These are phyloP conservation scores for Beauveria australis DNA, from an alignment of 2,329 filamentous ascomycete genomes.

Conservation along the genomic window DNA sequence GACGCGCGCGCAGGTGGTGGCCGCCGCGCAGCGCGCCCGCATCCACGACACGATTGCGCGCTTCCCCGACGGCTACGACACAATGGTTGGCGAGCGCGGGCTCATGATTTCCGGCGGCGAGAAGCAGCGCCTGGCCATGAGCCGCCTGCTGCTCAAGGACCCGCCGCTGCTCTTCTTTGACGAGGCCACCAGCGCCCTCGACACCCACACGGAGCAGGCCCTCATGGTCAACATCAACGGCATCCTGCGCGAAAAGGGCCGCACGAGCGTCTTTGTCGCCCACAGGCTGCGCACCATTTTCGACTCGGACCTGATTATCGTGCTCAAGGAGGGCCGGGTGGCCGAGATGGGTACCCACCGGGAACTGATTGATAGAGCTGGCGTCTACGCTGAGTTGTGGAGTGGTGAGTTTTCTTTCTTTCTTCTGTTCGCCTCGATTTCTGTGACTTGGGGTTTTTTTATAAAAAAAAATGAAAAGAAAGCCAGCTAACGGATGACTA, in stretches of 20 bases:
- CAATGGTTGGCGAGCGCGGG: conserved; percentile 85
- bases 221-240: conserved; percentile 88
- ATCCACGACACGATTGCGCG: conserved; percentile 74
- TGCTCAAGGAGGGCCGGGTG: conserved; percentile 75
- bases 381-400: conserved; percentile 86
- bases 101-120: conserved; percentile 97
- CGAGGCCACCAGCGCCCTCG: conserved; percentile 84
- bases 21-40: conserved; percentile 71
- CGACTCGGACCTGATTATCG: conserved; percentile 88
- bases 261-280: conserved; percentile 92
- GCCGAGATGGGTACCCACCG: conserved; percentile 84
- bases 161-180: conserved; percentile 90
- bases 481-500: conserved; percentile 14
- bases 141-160: conserved; percentile 77
- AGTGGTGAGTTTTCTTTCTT: conserved; percentile 53
- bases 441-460: neutral
- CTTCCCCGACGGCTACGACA: conserved; percentile 85
- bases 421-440: neutral
- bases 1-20: conserved; percentile 60
- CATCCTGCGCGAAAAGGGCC: conserved; percentile 76
- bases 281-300: conserved; percentile 89
- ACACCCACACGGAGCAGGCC: conserved; percentile 88
- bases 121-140: conserved; percentile 84
- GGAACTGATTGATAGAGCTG: conserved; percentile 67
- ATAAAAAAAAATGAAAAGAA: neutral